Conservation (phyloP, 345 rosid species). For the Odontarrhena argentea region DNA sequence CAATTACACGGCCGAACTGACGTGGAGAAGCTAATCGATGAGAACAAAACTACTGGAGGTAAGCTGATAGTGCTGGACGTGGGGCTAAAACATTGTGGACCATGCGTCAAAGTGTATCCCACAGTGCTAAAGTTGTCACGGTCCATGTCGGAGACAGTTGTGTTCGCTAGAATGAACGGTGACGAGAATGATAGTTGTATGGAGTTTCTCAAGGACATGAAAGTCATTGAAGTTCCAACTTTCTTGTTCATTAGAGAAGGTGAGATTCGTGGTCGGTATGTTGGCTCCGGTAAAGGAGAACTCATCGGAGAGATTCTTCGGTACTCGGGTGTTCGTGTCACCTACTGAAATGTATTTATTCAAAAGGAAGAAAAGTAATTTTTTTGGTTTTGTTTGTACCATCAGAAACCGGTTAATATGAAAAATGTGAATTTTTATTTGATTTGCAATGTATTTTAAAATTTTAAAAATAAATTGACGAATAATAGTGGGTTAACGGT, state of each 20-base stretch:
- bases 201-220: conserved; percentile 81
- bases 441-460: too few relatives aligned
- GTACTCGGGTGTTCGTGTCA: conserved; percentile 89
- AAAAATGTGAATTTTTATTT: too few relatives aligned
- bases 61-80: conserved; percentile 88
- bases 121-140: conserved; percentile 76
- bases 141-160: conserved; percentile 71
- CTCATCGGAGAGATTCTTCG: conserved; percentile 89
- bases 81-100: conserved; percentile 88
- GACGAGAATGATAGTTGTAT: conserved; percentile 96
- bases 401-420: too few relatives aligned
- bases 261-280: conserved; percentile 73
- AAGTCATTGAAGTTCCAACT: conserved; percentile 83
- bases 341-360: conserved; percentile 29
- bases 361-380: too few relatives aligned
- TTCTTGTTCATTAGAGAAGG: conserved; percentile 86
- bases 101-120: conserved; percentile 96
- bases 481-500: too few relatives aligned
- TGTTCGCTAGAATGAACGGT: conserved; percentile 89
- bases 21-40: conserved; percentile 74
- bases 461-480: too few relatives aligned
- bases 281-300: conserved; percentile 95
- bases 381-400: too few relatives aligned
- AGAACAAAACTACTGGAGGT: conserved; percentile 55
- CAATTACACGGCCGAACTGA: conserved; percentile 75